phyloP scores from a whole-genome alignment of 2,329 filamentous ascomycete genomes.

The Dryadomyces quercivorus region DNA sequence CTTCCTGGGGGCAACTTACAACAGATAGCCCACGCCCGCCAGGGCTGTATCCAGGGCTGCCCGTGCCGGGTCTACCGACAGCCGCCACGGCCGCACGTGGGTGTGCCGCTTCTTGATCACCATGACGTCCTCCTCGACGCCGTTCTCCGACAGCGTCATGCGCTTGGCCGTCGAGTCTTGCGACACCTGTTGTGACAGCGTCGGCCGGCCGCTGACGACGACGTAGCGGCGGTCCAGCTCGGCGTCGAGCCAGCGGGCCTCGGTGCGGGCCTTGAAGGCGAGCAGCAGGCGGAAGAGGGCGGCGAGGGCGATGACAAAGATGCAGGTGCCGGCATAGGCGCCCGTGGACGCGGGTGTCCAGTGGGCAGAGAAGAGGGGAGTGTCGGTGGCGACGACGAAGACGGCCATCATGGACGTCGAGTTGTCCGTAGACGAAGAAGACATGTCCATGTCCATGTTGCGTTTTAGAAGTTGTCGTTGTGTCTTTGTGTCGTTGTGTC shows the following conservation, averaged over 20 bases:
- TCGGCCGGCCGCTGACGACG: conserved; percentile 52
- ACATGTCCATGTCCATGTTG: conserved; percentile 4
- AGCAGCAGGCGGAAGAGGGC: conserved; percentile 57
- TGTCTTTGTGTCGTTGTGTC: no score
- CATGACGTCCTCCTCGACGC: conserved; percentile 67
- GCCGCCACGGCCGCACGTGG: conserved; percentile 58
- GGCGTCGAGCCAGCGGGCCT: conserved; percentile 52
- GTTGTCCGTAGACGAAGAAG: conserved; percentile 7
- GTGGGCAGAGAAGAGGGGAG: conserved; percentile 42
- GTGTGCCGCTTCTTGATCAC: conserved; percentile 50
- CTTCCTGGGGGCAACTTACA: conserved; percentile 52
- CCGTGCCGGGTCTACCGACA: conserved; percentile 66
- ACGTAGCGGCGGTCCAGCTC: conserved; percentile 69
- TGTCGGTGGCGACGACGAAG: conserved; percentile 46
- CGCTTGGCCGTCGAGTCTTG: conserved; percentile 50
- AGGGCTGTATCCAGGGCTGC: conserved; percentile 59
- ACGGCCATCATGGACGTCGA: conserved; percentile 10
- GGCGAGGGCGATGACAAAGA: conserved; percentile 74
- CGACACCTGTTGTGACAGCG: conserved; percentile 46
- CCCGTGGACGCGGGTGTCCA: conserved; percentile 66
- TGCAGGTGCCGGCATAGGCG: conserved; percentile 77
- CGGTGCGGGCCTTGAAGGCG: conserved; percentile 55
- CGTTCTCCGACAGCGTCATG: conserved; percentile 55
- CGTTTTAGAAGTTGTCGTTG: no score
- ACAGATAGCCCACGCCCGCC: conserved; percentile 68